Conservation (phyloP, 2,329 filamentous ascomycete genomes). For the Gyromitra esculenta region DNA sequence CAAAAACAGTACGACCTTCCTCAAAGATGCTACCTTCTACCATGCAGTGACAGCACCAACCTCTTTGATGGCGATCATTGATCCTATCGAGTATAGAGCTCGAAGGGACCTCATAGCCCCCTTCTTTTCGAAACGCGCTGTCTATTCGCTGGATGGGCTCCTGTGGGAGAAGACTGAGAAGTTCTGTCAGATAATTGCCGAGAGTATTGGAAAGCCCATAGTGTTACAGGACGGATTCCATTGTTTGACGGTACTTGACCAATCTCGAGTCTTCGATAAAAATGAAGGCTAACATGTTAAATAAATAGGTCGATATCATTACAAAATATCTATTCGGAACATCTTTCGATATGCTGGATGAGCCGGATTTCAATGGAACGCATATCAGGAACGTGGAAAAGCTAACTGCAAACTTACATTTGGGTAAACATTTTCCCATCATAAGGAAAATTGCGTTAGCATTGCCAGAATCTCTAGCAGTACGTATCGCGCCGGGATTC, state of each 20-base stretch:
- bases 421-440: constrained; percentile 21
- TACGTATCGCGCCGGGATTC: constrained; percentile 15
- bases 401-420: neutral
- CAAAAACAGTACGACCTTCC: constrained; percentile 23
- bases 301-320: constrained; percentile 61
- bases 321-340: constrained; percentile 62
- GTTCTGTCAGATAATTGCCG: constrained; percentile 26
- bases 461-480: constrained; percentile 5
- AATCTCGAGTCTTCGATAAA: constrained; percentile 46
- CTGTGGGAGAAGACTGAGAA: constrained; percentile 59
- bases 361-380: constrained; percentile 20
- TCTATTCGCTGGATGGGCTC: constrained; percentile 60
- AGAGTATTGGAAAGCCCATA: neutral
- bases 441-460: constrained; percentile 1
- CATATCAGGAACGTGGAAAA: constrained; percentile 31
- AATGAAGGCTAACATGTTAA: constrained; percentile 61
- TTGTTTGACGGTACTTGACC: constrained; percentile 60
- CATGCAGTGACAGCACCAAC: neutral
- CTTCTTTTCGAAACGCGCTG: constrained; percentile 62
- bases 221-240: constrained; percentile 57
- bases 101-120: constrained; percentile 62
- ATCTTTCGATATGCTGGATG: constrained; percentile 50
- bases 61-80: constrained; percentile 19
- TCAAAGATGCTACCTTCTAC: constrained; percentile 39
- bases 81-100: constrained; percentile 60